A percentile compares a stretch with the other conserved stretches of the same genome.
phyloP scores from a whole-genome alignment of 2,329 filamentous ascomycete species.

The Stachybotrys elegans region DNA sequence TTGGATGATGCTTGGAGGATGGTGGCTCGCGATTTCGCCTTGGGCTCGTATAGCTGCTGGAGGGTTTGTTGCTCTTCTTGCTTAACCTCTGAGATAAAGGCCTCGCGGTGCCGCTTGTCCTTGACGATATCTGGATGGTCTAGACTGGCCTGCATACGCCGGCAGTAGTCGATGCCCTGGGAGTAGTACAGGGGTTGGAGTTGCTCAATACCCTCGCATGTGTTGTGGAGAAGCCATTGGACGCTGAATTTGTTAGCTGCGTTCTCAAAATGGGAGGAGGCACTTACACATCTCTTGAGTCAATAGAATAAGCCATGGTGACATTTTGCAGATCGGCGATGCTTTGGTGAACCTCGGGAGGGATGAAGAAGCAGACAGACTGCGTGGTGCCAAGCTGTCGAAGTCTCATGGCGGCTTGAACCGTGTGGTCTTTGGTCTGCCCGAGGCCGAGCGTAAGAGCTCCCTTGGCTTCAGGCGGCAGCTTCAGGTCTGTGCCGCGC shows the following conservation, averaged over 20 bases:
- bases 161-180: constrained; percentile 56
- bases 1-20: constrained; percentile 11
- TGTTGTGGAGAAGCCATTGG: constrained; percentile 58
- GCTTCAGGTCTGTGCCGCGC: constrained; percentile 50
- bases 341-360: constrained; percentile 57
- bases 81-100: constrained; percentile 24
- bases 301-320: constrained; percentile 14
- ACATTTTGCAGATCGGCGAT: constrained; percentile 42
- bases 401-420: constrained; percentile 55
- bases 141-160: constrained; percentile 43
- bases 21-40: constrained; percentile 9
- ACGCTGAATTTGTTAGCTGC: constrained; percentile 12
- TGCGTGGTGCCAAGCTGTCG: constrained; percentile 52
- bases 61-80: constrained; percentile 53
- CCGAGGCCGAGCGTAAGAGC: constrained; percentile 52
- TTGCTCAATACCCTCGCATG: constrained; percentile 54
- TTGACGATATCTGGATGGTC: constrained; percentile 38
- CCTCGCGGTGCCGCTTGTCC: constrained; percentile 28
- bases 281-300: constrained; percentile 26
- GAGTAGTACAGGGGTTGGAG: constrained; percentile 53
- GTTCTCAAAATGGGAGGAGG: background rate
- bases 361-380: constrained; percentile 48
- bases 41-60: constrained; percentile 50
- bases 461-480: constrained; percentile 40
- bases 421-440: constrained; percentile 56